A percentile compares a stretch with the other conserved stretches of the same genome.
Conservation (phyloP, 1,284 basidiomycete species). For the Apiotrichum montevideense region DNA sequence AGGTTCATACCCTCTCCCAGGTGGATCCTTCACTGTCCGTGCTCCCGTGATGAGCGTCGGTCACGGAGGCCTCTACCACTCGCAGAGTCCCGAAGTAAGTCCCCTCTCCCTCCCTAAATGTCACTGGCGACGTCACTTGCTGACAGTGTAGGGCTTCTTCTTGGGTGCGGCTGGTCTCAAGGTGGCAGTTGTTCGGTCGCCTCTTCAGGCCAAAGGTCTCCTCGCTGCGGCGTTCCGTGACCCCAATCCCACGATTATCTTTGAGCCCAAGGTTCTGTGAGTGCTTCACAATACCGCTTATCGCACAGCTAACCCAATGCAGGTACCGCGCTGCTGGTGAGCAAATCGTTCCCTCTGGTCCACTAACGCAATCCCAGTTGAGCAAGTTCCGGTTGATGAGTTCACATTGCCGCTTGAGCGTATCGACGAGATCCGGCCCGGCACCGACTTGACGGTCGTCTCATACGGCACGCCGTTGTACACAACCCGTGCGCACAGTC, state of each 20-base stretch:
- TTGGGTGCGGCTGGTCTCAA: slow-evolving; percentile 84
- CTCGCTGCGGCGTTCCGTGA: slow-evolving; percentile 79
- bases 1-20: slow-evolving; percentile 58
- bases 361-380: slow-evolving; percentile 52
- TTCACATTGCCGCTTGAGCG: slow-evolving; percentile 70
- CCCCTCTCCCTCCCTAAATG: no score
- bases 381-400: slow-evolving; percentile 86
- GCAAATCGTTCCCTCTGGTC: not conserved
- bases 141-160: slow-evolving; percentile 61
- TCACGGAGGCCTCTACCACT: slow-evolving; percentile 89
- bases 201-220: slow-evolving; percentile 89
- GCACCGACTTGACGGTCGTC: slow-evolving; percentile 77
- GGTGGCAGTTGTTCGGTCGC: slow-evolving; percentile 87
- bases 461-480: slow-evolving; percentile 90
- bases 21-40: slow-evolving; percentile 78
- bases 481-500: slow-evolving; percentile 66
- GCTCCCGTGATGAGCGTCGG: slow-evolving; percentile 86
- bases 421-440: slow-evolving; percentile 68
- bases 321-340: slow-evolving; percentile 35
- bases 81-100: slow-evolving; percentile 72
- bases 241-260: slow-evolving; percentile 86
- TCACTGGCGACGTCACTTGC: not conserved
- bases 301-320: not conserved
- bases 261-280: slow-evolving; percentile 71
- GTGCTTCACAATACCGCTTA: slow-evolving; percentile 1